phyloP scores from a whole-genome alignment of 139 green algal species.

The Pedinophyceae sp. region DNA sequence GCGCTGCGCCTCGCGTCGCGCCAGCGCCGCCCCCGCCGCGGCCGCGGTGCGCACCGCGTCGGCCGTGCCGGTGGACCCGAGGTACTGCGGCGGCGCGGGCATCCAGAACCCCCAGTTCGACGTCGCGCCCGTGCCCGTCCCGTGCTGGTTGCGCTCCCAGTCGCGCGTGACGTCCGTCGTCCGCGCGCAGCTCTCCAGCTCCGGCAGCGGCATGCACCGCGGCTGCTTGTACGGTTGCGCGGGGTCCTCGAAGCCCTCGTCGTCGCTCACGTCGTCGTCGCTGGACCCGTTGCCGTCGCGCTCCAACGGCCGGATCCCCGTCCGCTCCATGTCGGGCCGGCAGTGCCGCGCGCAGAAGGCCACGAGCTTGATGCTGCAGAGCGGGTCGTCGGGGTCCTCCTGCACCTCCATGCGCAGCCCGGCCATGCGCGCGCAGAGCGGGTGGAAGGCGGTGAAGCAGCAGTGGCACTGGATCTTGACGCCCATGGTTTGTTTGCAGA shows the following conservation, averaged over 20 bases:
- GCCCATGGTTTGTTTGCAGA: constrained; percentile 74
- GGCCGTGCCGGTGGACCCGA: constrained; percentile 1
- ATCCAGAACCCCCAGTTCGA: constrained; percentile 33
- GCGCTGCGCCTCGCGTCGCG: not conserved
- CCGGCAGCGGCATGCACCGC: constrained; percentile 22
- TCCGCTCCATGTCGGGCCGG: constrained; percentile 29
- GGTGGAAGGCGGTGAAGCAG: constrained; percentile 81
- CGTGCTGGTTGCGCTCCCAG: constrained; percentile 19
- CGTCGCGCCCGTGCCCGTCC: constrained; percentile 30
- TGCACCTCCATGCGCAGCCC: constrained; percentile 71
- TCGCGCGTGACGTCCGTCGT: constrained; percentile 14
- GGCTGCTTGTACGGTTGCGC: constrained; percentile 48
- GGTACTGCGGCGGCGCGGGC: constrained; percentile 9
- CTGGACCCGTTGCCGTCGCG: no score
- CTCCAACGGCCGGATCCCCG: constrained; percentile 12
- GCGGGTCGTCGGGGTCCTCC: constrained; percentile 25
- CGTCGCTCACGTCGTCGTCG: constrained; percentile 5
- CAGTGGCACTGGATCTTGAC: constrained; percentile 79
- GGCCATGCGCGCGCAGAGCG: constrained; percentile 62
- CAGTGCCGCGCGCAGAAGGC: constrained; percentile 63
- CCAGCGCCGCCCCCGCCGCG: not conserved
- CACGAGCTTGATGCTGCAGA: constrained; percentile 30
- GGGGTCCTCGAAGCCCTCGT: constrained; percentile 12
- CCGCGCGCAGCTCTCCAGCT: constrained; percentile 34
- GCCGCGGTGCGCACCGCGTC: not conserved